Percentiles rank a stretch among this genome's conserved stretches.
Conservation (phyloP, 73 alveolate genomes). For the Uronychia binucleata region DNA sequence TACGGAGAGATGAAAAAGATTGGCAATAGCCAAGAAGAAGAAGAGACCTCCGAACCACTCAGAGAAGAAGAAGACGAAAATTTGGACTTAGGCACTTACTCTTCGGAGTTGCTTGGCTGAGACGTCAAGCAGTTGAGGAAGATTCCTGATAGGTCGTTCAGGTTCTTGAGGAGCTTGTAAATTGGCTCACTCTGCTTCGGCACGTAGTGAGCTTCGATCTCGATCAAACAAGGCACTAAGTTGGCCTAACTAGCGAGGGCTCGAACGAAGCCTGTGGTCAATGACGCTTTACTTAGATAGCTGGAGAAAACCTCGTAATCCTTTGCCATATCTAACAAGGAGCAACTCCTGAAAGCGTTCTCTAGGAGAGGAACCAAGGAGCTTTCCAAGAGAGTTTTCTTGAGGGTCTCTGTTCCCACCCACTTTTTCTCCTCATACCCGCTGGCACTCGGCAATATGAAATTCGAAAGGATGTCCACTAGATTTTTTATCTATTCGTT, state of each 20-base stretch:
- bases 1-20: neutral
- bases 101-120: conserved; percentile 40
- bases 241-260: conserved; percentile 52
- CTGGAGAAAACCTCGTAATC: conserved; percentile 57
- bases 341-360: conserved; percentile 79
- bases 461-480: conserved; percentile 59
- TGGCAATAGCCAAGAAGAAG: neutral
- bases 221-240: conserved; percentile 40
- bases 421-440: conserved; percentile 56
- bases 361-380: conserved; percentile 79
- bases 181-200: conserved; percentile 71
- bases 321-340: conserved; percentile 80
- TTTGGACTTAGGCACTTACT: conserved; percentile 15
- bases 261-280: conserved; percentile 44
- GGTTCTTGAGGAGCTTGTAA: conserved; percentile 48
- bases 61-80: neutral
- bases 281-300: conserved; percentile 49
- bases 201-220: conserved; percentile 54
- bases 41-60: neutral
- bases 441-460: conserved; percentile 32
- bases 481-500: conserved; percentile 54
- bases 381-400: conserved; percentile 46
- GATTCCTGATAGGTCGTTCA: conserved; percentile 55
- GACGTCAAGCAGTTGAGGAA: conserved; percentile 59
- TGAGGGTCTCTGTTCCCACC: conserved; percentile 57